Evolutionary conservation across 768 basidiomycete genomes (phyloP).

Genomic region (Xanthoconium stramineum): DNA sequence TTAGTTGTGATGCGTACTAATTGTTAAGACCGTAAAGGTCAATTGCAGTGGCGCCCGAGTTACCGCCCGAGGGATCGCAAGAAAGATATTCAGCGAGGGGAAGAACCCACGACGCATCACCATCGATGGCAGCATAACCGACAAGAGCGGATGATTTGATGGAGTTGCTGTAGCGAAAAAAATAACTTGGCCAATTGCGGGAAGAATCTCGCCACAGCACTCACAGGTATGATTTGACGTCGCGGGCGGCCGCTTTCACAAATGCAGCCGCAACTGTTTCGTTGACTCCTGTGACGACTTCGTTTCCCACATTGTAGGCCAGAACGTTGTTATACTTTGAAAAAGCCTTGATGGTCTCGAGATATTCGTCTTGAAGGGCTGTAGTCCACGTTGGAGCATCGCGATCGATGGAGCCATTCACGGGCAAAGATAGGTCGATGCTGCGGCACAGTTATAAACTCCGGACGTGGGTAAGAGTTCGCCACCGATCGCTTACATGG

Average conservation of each 20-base stretch:
- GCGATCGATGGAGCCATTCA: constrained; percentile 84
- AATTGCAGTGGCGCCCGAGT: constrained; percentile 61
- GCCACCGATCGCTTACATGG: constrained; percentile 56
- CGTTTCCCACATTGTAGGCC: constrained; percentile 89
- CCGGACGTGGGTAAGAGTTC: constrained; percentile 1
- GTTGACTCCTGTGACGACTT: constrained; percentile 54
- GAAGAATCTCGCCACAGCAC: constrained; percentile 23
- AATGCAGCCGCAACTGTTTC: constrained; percentile 67
- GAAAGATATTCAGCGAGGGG: constrained; percentile 75
- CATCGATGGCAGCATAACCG: constrained; percentile 86
- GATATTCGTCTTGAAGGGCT: constrained; percentile 75
- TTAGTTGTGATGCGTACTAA: constrained; percentile 51
- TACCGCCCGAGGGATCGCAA: constrained; percentile 57
- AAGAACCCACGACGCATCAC: constrained; percentile 54
- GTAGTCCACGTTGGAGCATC: constrained; percentile 73
- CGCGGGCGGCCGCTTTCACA: constrained; percentile 89
- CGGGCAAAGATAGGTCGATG: constrained; percentile 80
- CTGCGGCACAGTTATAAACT: constrained; percentile 38
- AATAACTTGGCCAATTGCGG: not conserved
- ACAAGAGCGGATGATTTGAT: constrained; percentile 65
- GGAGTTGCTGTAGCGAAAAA: constrained; percentile 44
- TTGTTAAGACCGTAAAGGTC: constrained; percentile 88
- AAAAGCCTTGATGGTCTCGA: constrained; percentile 74
- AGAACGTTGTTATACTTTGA: constrained; percentile 86
- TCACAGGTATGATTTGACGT: constrained; percentile 80